Evolutionary conservation across 1,284 basidiomycete genomes (phyloP), one percentile per base, ranked within the genome.

Genomic region (Cryptococcus sp.): DNA sequence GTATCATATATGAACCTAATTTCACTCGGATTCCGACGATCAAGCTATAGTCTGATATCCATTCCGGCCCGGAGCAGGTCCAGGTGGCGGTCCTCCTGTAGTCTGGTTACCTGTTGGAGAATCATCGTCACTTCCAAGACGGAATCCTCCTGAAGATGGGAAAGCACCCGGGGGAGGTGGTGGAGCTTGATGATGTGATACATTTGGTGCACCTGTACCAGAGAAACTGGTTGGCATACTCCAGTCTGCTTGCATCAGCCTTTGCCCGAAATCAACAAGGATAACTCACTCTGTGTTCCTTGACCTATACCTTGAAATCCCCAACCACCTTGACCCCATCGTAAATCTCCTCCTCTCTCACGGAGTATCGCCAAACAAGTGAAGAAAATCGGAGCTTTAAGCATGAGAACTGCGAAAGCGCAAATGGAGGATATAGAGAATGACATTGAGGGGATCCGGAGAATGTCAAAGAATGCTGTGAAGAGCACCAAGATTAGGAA

Each of bases 381-480:
- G 35, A 65, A 65, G 57, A 67, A 71, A 35, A 74, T 62, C 4
- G 71, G 68, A 30, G 58, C 55, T 58, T 74, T 74, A 45, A 71
- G 47, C 4, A 67, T 42, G 30, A 64, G 23, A n/a, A 69, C 47
- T 5, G 65, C 32, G 31, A 71, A 34, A 4, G 58, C 49, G 49
- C 63, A 46, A 23, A 67, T 53, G 43, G 62, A 55, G 7, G 64
- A 41, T 31, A 70, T 44, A 46, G 60, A 62, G n/a, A 58, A 45
- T 10, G 57, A 38, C 33, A 48, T 23, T 13, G 47, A 50, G 30
- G 63, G 32, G 36, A 70, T 45, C 51, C 50, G 49, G 44, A 68
- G 42, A 38, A 68, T n/a, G 54, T 74, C 70, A 46, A 71, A 68
- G 32, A 74, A 30, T 14, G 50, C 61, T 3, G 67, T 57, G 53